Percentiles rank a stretch among this genome's conserved stretches.
Evolutionary conservation across 768 basidiomycete species (phyloP).

Genomic region (Trametes coccinea): DNA sequence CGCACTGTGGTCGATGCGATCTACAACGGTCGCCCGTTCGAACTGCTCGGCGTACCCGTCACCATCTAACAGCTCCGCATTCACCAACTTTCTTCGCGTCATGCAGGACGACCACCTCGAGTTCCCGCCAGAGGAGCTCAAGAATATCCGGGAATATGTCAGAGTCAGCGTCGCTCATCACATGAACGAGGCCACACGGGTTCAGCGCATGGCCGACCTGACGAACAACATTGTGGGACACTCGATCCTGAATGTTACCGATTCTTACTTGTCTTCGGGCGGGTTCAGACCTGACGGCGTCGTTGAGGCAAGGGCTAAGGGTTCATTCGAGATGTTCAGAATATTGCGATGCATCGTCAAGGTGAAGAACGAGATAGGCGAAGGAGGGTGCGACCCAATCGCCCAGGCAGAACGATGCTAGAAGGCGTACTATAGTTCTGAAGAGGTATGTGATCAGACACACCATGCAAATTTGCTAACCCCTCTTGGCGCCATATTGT

Average conservation of each 20-base stretch:
- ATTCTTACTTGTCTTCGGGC: not conserved
- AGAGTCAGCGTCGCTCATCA: not conserved
- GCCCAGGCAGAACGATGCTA: constrained; percentile 17
- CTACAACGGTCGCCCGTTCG: constrained; percentile 1
- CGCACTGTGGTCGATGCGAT: not conserved
- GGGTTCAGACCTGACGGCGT: not conserved
- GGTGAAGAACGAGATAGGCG: constrained; percentile 10
- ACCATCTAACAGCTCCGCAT: constrained; percentile 2
- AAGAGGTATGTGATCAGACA: constrained; percentile 3
- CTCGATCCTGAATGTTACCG: not conserved
- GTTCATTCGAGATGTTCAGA: not conserved
- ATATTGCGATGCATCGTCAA: not conserved
- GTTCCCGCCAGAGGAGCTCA: not conserved
- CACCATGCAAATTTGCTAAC: not conserved
- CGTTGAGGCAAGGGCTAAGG: not conserved
- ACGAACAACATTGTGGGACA: not conserved
- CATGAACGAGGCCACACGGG: not conserved
- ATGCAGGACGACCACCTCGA: not conserved
- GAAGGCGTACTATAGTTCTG: constrained; percentile 8
- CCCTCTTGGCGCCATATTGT: not conserved
- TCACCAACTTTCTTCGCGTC: not conserved
- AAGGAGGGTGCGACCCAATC: constrained; percentile 14
- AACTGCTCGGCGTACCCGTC: not conserved
- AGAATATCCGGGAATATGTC: not conserved
- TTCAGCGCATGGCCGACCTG: not conserved